Evolutionary conservation across 2,329 filamentous ascomycete species (phyloP).

Genomic region (Talaromyces sp.): DNA sequence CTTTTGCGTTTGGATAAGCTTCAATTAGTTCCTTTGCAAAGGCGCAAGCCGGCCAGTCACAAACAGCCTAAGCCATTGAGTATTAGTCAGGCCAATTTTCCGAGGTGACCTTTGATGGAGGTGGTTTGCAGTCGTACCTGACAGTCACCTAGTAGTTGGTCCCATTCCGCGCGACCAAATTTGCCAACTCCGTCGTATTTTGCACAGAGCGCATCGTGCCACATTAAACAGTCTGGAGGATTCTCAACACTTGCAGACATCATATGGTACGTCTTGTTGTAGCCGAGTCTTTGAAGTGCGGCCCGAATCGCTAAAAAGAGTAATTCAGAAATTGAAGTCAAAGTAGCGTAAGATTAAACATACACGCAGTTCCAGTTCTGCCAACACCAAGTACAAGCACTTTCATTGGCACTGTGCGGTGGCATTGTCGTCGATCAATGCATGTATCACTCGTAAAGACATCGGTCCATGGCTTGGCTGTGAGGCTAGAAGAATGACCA

Average conservation of each 20-base stretch:
- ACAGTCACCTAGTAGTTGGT: not conserved
- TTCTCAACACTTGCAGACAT: not conserved
- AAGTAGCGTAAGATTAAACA: not conserved
- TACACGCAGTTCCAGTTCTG: not conserved
- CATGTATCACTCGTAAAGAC: conserved; percentile 62
- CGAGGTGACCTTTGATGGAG: too few relatives aligned
- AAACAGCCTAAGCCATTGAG: not conserved
- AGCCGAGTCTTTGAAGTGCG: not conserved
- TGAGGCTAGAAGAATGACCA: conserved; percentile 28
- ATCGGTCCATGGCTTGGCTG: conserved; percentile 42
- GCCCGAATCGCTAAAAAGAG: not conserved
- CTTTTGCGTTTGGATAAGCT: not conserved
- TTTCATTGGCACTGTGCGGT: conserved; percentile 67
- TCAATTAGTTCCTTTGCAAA: not conserved
- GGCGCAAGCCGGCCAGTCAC: not conserved
- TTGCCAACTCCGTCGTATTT: not conserved
- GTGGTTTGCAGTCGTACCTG: not conserved
- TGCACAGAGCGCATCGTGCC: not conserved
- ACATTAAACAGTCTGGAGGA: not conserved
- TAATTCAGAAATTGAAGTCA: not conserved
- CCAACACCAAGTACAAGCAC: conserved; percentile 64
- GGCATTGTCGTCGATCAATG: conserved; percentile 64
- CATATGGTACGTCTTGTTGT: not conserved
- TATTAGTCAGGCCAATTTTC: not conserved
- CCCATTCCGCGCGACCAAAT: not conserved